A percentile compares a stretch with the other conserved stretches of the same genome.
phyloP scores from a whole-genome alignment of 2,329 filamentous ascomycete species.

The Claviceps paspali region DNA sequence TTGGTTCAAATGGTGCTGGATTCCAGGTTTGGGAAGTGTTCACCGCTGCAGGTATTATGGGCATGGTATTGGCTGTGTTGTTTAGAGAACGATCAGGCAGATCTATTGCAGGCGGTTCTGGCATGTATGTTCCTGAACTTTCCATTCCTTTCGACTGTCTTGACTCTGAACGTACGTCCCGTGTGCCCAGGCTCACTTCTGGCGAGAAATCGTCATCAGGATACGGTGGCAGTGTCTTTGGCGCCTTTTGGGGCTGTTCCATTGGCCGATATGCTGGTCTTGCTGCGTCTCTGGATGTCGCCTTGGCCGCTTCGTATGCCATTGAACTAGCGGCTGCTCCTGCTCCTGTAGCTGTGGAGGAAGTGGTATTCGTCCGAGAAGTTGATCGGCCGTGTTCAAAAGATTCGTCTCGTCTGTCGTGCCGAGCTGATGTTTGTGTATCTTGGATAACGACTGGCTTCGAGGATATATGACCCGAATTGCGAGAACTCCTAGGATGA shows the following conservation, averaged over 20 bases:
- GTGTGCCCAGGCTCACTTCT: constrained; percentile 11
- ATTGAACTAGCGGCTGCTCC: constrained; percentile 6
- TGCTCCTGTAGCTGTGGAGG: constrained; percentile 16
- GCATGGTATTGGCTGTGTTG: neutral
- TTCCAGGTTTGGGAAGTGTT: constrained; percentile 25
- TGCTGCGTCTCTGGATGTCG: neutral
- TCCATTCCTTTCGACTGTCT: constrained; percentile 2
- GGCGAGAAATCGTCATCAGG: constrained; percentile 20
- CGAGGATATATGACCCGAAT: constrained; percentile 16
- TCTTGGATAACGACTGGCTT: constrained; percentile 23
- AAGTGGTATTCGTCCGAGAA: constrained; percentile 20
- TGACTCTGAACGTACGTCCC: constrained; percentile 1
- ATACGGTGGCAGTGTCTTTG: constrained; percentile 19
- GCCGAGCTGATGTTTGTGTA: constrained; percentile 9
- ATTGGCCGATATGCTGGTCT: constrained; percentile 12
- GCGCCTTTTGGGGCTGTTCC: constrained; percentile 6
- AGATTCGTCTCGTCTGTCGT: constrained; percentile 10
- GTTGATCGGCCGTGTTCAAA: constrained; percentile 15
- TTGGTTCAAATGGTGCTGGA: constrained; percentile 28
- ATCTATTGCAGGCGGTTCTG: constrained; percentile 5
- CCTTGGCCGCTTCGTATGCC: neutral
- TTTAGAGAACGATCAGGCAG: neutral
- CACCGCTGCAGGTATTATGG: constrained; percentile 2
- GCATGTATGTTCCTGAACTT: constrained; percentile 11
- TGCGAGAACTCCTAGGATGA: constrained; percentile 14